A percentile compares a stretch with the other conserved stretches of the same genome.
phyloP scores from a whole-genome alignment of 78 protist species.

The Mantamonas sphyraenae region DNA sequence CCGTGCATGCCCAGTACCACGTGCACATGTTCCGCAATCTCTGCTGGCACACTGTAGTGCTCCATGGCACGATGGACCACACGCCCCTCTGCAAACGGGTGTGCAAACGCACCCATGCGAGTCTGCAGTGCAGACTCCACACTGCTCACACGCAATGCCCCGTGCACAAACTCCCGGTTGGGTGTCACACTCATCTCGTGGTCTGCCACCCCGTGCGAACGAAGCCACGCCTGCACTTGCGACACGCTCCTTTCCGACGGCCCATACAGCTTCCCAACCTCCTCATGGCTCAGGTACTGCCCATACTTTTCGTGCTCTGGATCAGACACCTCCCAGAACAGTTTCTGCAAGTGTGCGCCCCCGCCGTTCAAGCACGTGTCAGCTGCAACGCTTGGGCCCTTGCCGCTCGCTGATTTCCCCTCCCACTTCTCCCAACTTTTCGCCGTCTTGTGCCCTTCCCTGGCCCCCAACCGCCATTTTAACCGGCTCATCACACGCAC shows the following conservation, averaged over 20 bases:
- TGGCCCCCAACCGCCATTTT: too few species aligned
- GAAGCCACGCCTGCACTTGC: not conserved
- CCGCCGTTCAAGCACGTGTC: too few species aligned
- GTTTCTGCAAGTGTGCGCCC: too few species aligned
- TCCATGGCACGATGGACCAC: not conserved
- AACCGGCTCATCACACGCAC: too few species aligned
- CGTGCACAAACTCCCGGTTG: not conserved
- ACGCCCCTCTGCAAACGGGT: not conserved
- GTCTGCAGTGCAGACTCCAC: not conserved
- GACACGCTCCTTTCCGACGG: not conserved
- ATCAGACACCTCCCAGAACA: constrained; percentile 1
- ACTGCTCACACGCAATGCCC: not conserved
- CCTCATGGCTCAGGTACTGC: not conserved
- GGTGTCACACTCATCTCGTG: not conserved
- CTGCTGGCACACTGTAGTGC: not conserved
- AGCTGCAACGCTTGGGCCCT: too few species aligned
- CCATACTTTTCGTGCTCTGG: not conserved
- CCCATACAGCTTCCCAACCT: not conserved
- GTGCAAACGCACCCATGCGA: not conserved
- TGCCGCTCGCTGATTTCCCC: too few species aligned
- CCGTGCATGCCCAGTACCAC: too few species aligned
- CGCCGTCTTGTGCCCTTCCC: too few species aligned
- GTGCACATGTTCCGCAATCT: not conserved
- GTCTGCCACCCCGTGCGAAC: too few species aligned
- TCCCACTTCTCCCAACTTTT: too few species aligned